Conservation (phyloP, 202 grass and related monocot genomes). For the Digitaria exilis region DNA sequence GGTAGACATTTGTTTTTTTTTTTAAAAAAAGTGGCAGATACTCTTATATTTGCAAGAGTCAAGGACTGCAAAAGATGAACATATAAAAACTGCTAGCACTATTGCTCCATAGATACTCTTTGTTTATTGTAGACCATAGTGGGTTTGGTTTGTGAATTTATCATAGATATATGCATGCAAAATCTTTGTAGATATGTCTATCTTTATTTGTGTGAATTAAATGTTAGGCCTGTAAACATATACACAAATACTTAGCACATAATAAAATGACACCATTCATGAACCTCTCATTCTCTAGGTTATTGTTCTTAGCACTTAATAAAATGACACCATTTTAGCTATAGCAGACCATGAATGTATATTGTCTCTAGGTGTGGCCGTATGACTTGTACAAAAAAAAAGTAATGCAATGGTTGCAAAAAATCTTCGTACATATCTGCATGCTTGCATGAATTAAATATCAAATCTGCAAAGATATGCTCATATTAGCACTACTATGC, state of each 20-base stretch:
- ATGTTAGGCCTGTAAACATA: not conserved
- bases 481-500: too few species aligned
- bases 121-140: too few species aligned
- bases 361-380: too few species aligned
- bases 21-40: too few species aligned
- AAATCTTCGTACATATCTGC: not conserved
- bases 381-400: not conserved
- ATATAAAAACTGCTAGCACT: too few species aligned
- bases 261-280: too few species aligned
- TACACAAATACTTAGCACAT: not conserved
- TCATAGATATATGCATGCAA: too few species aligned
- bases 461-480: not conserved
- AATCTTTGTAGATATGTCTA: not conserved
- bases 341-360: not conserved
- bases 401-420: not conserved
- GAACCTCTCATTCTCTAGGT: not conserved
- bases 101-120: too few species aligned
- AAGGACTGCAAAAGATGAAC: too few species aligned
- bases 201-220: not conserved
- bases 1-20: too few species aligned
- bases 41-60: too few species aligned
- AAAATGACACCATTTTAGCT: not conserved
- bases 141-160: too few species aligned
- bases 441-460: not conserved
- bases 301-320: not conserved